Percentiles rank a stretch among this genome's conserved stretches.
Conservation (phyloP, 441 rosid species). For the Biscutella laevigata region DNA sequence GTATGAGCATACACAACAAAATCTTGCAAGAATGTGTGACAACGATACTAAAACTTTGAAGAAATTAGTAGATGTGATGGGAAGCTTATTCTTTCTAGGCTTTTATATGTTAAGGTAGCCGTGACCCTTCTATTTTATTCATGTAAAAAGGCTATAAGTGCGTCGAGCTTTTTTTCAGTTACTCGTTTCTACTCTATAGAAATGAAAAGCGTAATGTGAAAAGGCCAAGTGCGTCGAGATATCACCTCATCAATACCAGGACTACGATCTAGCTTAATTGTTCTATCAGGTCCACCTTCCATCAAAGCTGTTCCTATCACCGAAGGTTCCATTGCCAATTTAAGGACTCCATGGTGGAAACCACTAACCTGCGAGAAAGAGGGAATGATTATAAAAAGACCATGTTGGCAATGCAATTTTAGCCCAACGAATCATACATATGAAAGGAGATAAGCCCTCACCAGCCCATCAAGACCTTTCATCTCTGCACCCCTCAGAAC, state of each 20-base stretch:
- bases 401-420: slow-evolving; percentile 5
- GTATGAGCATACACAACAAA: slow-evolving; percentile 8
- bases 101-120: neutral
- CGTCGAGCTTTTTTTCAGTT: neutral
- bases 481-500: slow-evolving; percentile 84
- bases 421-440: neutral
- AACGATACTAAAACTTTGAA: neutral
- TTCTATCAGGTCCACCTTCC: slow-evolving; percentile 92
- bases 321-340: slow-evolving; percentile 96
- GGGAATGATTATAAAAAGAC: neutral
- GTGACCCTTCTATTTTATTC: neutral
- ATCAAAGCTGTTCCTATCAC: slow-evolving; percentile 75
- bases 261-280: slow-evolving; percentile 75
- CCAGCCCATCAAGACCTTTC: slow-evolving; percentile 95
- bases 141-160: neutral
- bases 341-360: slow-evolving; percentile 84
- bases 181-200: neutral
- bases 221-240: slow-evolving; percentile 5
- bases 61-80: neutral
- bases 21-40: slow-evolving; percentile 3
- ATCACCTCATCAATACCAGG: slow-evolving; percentile 89
- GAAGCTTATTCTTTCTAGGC: neutral
- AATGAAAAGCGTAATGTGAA: neutral
- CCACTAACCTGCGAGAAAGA: slow-evolving; percentile 53
- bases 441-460: slow-evolving; percentile 24